These are phyloP conservation scores for Claviceps sorghi DNA, from an alignment of 2,329 filamentous ascomycete species.

Conservation along the genomic window DNA sequence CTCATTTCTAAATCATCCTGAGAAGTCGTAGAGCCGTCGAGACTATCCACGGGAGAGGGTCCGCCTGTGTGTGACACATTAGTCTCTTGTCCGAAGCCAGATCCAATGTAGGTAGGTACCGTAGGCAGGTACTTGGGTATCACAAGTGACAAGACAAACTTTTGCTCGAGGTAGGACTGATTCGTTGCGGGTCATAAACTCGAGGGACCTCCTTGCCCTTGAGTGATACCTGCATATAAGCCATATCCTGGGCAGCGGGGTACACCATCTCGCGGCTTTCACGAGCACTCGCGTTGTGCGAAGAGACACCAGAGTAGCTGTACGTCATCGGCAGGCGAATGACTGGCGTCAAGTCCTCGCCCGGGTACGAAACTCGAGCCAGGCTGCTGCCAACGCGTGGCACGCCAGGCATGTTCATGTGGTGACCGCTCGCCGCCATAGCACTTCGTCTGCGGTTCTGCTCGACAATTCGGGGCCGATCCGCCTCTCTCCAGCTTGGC, in stretches of 20 bases:
- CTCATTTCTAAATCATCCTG: constrained; percentile 27
- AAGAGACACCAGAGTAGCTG: constrained; percentile 27
- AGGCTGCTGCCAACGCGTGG: constrained; percentile 34
- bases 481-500: constrained; percentile 32
- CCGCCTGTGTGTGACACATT: constrained; percentile 1
- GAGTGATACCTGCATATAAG: constrained; percentile 14
- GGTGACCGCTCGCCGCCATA: constrained; percentile 26
- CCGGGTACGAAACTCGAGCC: constrained; percentile 32
- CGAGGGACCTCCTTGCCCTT: constrained; percentile 31
- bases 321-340: constrained; percentile 27
- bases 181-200: constrained; percentile 18
- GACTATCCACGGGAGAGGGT: constrained; percentile 17
- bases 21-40: constrained; percentile 23
- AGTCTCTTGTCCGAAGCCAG: background rate
- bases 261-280: constrained; percentile 19
- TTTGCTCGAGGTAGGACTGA: constrained; percentile 25
- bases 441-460: constrained; percentile 35
- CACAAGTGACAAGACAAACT: constrained; percentile 9
- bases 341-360: constrained; percentile 24
- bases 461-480: constrained; percentile 33
- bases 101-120: background rate
- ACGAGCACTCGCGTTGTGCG: constrained; percentile 12
- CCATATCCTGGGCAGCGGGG: constrained; percentile 13
- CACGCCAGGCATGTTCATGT: constrained; percentile 22
- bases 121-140: background rate